Evolutionary conservation across 208 protist species (phyloP), one percentile per base, ranked within the genome.

Genomic region (Wallacemonas sp.): DNA sequence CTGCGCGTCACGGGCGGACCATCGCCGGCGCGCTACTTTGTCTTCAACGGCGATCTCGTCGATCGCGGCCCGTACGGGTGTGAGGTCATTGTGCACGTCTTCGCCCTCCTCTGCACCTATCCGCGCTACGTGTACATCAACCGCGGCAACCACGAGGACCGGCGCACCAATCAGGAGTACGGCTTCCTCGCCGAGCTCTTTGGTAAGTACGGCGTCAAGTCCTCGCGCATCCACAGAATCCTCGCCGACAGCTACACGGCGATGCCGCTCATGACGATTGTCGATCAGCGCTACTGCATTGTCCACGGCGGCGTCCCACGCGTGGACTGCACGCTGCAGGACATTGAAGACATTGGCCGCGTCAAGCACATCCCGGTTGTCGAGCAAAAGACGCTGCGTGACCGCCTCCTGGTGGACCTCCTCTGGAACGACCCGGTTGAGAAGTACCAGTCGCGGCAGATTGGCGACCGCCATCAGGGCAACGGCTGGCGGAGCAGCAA

Each of bases 31-130:
- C 79, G 83, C 8, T 86, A 70, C 72, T 99, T 86, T 59, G 78
- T 99, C 16, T 99, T 99, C 81, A 94, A 99, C 29, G 99, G 98
- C 31, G 98, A 99, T 73, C 99, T 99, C 77, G 97, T 99, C 32
- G 99, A 99, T 75, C 94, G 98, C 74, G 99, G 99, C 22, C 91
- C 97, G 50, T 98, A 99, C 65, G 94, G 86, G 12, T 86, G 99
- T 33, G 99, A 99, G 83, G 80, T 91, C 20, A 73, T 96, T 46
- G 59, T 91, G 14, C 70, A 77, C 67, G 79, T 97, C 55, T 91
- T 90, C 65, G 79, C 86, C 8, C 70, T 97, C 16, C 76, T 97
- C 39, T 87, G 85, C 72, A 76, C 92, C 0, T 90, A 79, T 55
- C 93, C 93, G 18, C 26, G 74, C 14, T 85, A 83, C 69, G 87